Evolutionary conservation across 352 stramenopile genomes (phyloP).

Genomic region (Phytophthora boehmeriae): DNA sequence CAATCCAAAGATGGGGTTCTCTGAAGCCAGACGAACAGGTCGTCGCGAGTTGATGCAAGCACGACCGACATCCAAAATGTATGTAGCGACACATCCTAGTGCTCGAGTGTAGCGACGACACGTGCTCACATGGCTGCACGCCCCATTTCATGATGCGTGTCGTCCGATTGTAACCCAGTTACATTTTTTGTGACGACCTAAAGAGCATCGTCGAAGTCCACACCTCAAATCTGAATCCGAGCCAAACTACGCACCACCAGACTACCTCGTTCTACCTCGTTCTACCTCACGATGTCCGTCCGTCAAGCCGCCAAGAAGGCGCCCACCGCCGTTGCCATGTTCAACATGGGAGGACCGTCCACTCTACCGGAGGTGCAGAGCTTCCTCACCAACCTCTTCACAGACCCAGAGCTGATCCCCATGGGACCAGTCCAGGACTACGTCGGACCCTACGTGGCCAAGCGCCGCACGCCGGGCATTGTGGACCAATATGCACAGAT

Average conservation of each 20-base stretch:
- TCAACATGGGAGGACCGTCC: constrained; percentile 98
- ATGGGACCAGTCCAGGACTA: constrained; percentile 91
- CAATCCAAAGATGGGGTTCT: no score
- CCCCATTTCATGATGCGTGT: background rate
- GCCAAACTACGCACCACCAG: constrained; percentile 3
- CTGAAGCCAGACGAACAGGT: no score
- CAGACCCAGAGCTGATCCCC: constrained; percentile 98
- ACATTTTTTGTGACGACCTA: background rate
- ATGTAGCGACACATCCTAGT: background rate
- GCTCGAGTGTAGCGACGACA: constrained; percentile 2
- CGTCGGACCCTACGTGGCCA: constrained; percentile 80
- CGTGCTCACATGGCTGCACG: constrained; percentile 14
- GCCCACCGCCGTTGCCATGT: constrained; percentile 87
- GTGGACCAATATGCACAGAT: constrained; percentile 96
- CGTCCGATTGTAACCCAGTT: constrained; percentile 1
- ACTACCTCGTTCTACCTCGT: constrained; percentile 12
- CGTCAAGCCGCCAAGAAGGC: constrained; percentile 44
- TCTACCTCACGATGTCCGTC: constrained; percentile 3
- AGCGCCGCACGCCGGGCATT: constrained; percentile 94
- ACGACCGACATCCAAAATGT: constrained; percentile 1
- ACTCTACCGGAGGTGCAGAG: constrained; percentile 94
- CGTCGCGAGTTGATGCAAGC: no score
- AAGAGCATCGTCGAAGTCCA: constrained; percentile 22
- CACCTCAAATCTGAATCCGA: constrained; percentile 15
- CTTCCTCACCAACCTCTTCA: constrained; percentile 99